Evolutionary conservation across 2,329 filamentous ascomycete genomes (phyloP).

Genomic region (Botrytis squamosa): DNA sequence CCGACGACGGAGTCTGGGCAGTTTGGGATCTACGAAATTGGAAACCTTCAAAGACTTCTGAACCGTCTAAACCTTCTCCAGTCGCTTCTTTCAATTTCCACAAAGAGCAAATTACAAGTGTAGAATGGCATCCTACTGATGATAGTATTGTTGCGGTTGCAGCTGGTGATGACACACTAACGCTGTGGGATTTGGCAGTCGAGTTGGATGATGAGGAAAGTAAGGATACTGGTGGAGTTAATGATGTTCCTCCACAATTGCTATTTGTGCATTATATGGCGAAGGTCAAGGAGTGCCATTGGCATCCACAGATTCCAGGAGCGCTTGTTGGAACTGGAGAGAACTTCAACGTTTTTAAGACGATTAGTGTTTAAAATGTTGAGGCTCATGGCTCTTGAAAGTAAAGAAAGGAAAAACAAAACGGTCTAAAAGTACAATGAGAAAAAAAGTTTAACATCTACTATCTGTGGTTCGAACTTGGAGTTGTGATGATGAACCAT

Average conservation of each 20-base stretch:
- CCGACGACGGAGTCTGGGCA: conserved; percentile 89
- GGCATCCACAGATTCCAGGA: conserved; percentile 95
- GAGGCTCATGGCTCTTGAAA: neutral
- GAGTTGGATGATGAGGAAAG: conserved; percentile 97
- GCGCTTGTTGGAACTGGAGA: conserved; percentile 86
- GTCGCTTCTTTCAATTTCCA: conserved; percentile 96
- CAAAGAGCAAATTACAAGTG: conserved; percentile 90
- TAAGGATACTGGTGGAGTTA: conserved; percentile 82
- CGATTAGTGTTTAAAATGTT: conserved; percentile 68
- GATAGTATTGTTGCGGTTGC: conserved; percentile 94
- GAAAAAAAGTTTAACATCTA: conserved; percentile 12
- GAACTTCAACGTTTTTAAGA: conserved; percentile 81
- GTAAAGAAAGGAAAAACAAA: neutral
- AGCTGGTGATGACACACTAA: conserved; percentile 89
- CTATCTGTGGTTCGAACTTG: neutral
- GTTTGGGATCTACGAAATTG: conserved; percentile 97
- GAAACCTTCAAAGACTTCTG: conserved; percentile 63
- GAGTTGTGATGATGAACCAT: neutral
- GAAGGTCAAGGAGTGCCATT: conserved; percentile 92
- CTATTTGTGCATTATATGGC: conserved; percentile 97
- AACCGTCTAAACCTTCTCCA: conserved; percentile 61
- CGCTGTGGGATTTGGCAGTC: conserved; percentile 93
- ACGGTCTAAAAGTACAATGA: neutral
- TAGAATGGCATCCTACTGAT: conserved; percentile 97
- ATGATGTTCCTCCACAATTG: conserved; percentile 87